Conservation (phyloP, 208 protist genomes). For the Leishmania tarentolae region DNA sequence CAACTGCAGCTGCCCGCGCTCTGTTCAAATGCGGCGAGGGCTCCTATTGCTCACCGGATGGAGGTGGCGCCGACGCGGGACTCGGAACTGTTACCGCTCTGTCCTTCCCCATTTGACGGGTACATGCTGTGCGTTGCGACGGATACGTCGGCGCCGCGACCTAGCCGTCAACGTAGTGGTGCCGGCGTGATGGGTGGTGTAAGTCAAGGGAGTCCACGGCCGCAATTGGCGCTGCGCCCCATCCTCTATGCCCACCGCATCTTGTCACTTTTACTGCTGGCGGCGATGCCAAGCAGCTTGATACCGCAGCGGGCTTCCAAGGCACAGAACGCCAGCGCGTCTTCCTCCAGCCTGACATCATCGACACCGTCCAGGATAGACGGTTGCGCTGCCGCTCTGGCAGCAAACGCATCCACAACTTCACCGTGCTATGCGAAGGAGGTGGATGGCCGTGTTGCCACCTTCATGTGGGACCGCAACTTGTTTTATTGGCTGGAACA, state of each 20-base stretch:
- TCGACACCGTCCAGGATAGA: not conserved
- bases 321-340: not conserved
- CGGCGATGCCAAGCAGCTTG: constrained; percentile 25
- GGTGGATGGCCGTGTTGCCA: constrained; percentile 19
- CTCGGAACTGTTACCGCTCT: constrained; percentile 48
- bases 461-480: constrained; percentile 47
- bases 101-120: constrained; percentile 61
- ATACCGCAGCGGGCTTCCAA: not conserved
- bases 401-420: not conserved
- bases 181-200: not conserved
- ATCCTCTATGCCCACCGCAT: constrained; percentile 65
- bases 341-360: not conserved
- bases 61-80: constrained; percentile 35
- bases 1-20: constrained; percentile 10
- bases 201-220: constrained; percentile 5
- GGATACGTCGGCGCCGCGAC: constrained; percentile 14
- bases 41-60: constrained; percentile 12
- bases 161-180: not conserved
- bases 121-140: constrained; percentile 42
- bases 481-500: constrained; percentile 74
- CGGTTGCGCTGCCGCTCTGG: not conserved
- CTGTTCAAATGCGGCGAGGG: not conserved
- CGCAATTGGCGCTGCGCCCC: constrained; percentile 32
- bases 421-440: constrained; percentile 3
- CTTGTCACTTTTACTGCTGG: constrained; percentile 43